Conservation (phyloP, 1,284 basidiomycete genomes). For the Trametes sp. region DNA sequence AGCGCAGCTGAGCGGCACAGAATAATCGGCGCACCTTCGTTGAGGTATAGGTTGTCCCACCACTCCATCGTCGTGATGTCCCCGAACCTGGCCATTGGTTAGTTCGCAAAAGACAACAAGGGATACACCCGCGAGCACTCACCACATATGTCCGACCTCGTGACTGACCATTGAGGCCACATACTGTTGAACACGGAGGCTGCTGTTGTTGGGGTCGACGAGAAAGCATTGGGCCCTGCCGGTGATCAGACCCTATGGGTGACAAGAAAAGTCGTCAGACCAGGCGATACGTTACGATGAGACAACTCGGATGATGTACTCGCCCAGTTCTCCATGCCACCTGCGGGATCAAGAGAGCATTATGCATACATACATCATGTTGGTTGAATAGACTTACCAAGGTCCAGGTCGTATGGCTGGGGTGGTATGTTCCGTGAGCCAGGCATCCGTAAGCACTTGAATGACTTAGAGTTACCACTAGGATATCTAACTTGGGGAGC, state of each 20-base stretch:
- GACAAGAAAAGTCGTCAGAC: neutral
- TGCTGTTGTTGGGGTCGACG: conserved; percentile 80
- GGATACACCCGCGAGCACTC: too few species aligned
- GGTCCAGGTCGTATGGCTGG: conserved; percentile 86
- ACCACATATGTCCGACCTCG: conserved; percentile 88
- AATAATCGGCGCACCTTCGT: conserved; percentile 56
- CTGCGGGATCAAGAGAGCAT: conserved; percentile 33
- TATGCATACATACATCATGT: neutral
- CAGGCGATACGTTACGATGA: neutral
- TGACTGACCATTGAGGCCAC: conserved; percentile 85
- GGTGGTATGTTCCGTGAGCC: neutral
- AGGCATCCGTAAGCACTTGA: neutral
- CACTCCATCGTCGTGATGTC: conserved; percentile 93
- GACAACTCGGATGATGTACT: neutral
- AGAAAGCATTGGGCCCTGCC: conserved; percentile 87
- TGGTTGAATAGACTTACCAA: conserved; percentile 50
- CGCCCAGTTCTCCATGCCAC: conserved; percentile 93
- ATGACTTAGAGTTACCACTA: conserved; percentile 52
- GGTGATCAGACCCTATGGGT: conserved; percentile 82
- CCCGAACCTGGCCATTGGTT: conserved; percentile 66
- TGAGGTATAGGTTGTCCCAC: conserved; percentile 92
- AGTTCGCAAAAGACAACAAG: neutral
- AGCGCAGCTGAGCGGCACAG: neutral
- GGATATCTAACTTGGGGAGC: conserved; percentile 91
- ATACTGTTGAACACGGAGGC: conserved; percentile 76